These are phyloP conservation scores for Alloteropsis angusta DNA, from an alignment of 202 grass and related monocot species.

Conservation along the genomic window DNA sequence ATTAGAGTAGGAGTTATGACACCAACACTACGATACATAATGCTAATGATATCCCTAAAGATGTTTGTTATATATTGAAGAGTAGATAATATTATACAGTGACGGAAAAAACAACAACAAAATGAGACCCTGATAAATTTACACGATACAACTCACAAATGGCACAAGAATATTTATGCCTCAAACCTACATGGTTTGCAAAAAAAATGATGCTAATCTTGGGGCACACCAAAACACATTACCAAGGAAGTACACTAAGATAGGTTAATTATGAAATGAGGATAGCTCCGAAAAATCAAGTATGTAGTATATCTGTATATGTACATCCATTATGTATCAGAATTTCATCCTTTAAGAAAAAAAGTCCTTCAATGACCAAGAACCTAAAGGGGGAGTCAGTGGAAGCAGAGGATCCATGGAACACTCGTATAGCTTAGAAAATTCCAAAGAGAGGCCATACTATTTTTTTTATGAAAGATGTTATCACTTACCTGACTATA, in stretches of 20 bases:
- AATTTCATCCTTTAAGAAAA: neutral
- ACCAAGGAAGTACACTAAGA: neutral
- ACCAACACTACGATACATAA: neutral
- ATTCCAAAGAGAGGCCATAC: neutral
- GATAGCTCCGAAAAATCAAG: neutral
- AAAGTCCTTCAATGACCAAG: neutral
- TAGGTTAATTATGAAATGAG: neutral
- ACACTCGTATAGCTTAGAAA: neutral
- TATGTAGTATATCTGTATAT: neutral
- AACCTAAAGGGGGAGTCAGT: neutral
- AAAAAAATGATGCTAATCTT: neutral
- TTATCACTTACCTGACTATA: neutral
- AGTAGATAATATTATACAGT: neutral
- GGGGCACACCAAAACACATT: neutral
- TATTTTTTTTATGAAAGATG: neutral
- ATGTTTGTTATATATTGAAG: neutral
- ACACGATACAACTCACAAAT: neutral
- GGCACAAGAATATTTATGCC: neutral
- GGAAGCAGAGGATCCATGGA: neutral
- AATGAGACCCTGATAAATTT: neutral
- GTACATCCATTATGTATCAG: neutral
- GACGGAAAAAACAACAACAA: neutral
- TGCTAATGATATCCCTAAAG: neutral
- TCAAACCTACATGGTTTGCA: neutral
- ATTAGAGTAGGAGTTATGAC: neutral